Percentiles rank a stretch among this genome's conserved stretches.
Conservation (phyloP, 345 rosid genomes). For the Laguncularia racemosa region DNA sequence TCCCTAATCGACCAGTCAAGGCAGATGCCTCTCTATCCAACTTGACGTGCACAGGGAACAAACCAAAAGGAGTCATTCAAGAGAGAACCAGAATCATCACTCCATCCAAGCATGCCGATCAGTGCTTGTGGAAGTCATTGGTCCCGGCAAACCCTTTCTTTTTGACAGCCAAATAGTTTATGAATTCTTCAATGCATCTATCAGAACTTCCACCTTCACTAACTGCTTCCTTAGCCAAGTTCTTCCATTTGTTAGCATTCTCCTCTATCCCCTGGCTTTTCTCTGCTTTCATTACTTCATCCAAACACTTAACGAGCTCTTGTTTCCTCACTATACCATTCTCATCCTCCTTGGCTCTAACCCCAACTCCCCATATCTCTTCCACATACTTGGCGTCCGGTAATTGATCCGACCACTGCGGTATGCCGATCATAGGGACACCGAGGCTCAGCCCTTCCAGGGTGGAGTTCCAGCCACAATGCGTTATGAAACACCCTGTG, state of each 20-base stretch:
- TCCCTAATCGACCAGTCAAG: no score
- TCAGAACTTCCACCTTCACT: constrained; percentile 63
- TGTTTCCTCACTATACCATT: constrained; percentile 45
- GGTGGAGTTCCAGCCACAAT: constrained; percentile 75
- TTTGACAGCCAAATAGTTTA: constrained; percentile 16
- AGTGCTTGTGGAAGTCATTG: no score
- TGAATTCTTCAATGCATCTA: constrained; percentile 34
- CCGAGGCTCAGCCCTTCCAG: constrained; percentile 67
- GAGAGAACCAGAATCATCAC: no score
- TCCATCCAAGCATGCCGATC: no score
- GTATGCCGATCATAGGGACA: constrained; percentile 58
- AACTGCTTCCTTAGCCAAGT: constrained; percentile 36
- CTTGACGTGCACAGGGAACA: no score
- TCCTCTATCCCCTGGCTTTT: constrained; percentile 30
- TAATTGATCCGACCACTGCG: constrained; percentile 63
- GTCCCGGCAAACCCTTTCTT: no score
- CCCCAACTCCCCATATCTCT: constrained; percentile 59
- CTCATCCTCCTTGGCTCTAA: constrained; percentile 43
- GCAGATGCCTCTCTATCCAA: no score
- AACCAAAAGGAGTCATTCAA: no score
- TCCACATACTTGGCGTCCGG: constrained; percentile 55
- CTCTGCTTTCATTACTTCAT: constrained; percentile 55
- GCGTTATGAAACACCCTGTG: constrained; percentile 57
- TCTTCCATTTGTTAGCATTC: constrained; percentile 47
- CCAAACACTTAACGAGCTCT: constrained; percentile 46